Evolutionary conservation across 73 alveolate species (phyloP).

Genomic region (Paramecium sonneborni): DNA sequence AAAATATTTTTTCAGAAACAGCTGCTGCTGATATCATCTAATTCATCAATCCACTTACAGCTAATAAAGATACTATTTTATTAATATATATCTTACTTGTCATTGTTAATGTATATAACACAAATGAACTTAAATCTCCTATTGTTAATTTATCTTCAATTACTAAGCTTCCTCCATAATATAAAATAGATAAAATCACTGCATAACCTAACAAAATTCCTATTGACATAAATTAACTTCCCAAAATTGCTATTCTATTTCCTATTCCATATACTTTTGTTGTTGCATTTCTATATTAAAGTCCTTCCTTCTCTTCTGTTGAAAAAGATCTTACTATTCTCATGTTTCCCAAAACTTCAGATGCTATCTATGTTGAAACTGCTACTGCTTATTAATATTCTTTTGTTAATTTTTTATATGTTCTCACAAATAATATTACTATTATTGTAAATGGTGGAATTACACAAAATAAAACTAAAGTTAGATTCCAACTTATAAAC

Average conservation of each 20-base stretch:
- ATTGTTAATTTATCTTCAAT: constrained; percentile 28
- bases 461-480: constrained; percentile 42
- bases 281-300: neutral
- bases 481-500: constrained; percentile 49
- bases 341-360: constrained; percentile 60
- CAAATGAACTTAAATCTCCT: constrained; percentile 56
- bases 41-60: constrained; percentile 2
- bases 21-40: constrained; percentile 34
- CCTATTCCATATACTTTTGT: constrained; percentile 56
- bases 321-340: constrained; percentile 58
- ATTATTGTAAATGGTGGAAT: constrained; percentile 61
- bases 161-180: constrained; percentile 62
- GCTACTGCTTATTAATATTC: constrained; percentile 46
- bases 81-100: neutral
- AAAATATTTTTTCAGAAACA: constrained; percentile 43
- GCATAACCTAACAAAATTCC: constrained; percentile 55
- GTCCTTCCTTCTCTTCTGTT: constrained; percentile 42
- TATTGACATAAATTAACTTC: constrained; percentile 18
- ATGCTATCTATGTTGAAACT: constrained; percentile 23
- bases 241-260: constrained; percentile 30
- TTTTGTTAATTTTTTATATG: constrained; percentile 45
- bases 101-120: constrained; percentile 57
- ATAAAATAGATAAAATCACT: constrained; percentile 44
- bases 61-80: neutral
- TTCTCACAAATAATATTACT: constrained; percentile 24